phyloP scores from a whole-genome alignment of 257 asterid genomes.

The Pogostemon cablin region DNA sequence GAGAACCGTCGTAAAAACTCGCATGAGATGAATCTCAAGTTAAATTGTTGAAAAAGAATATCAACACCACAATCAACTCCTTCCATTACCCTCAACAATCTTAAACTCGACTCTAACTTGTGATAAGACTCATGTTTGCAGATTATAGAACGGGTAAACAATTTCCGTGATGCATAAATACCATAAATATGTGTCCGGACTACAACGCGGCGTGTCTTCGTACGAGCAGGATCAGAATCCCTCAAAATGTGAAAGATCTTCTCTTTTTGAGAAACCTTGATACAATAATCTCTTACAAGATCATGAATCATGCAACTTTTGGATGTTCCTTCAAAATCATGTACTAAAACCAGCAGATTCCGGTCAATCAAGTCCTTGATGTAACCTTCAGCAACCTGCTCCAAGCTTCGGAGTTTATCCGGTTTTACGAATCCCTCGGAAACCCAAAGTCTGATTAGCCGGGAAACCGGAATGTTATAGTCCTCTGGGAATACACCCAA shows the following conservation, averaged over 20 bases:
- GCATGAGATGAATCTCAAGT: neutral
- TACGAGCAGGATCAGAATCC: too few species aligned
- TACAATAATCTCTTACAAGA: conserved; percentile 1
- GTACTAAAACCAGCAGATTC: conserved; percentile 2
- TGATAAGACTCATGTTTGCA: neutral
- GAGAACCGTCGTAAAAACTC: neutral
- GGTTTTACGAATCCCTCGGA: conserved; percentile 17
- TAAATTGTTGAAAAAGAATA: neutral
- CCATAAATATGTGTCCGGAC: too few species aligned
- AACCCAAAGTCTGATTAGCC: conserved; percentile 16
- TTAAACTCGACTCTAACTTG: neutral
- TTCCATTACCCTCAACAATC: conserved; percentile 16
- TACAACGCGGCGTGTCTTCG: too few species aligned
- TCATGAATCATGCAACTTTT: conserved; percentile 6
- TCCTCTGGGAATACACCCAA: neutral
- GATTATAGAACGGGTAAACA: neutral
- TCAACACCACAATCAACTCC: neutral
- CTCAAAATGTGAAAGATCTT: neutral
- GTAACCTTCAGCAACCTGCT: conserved; percentile 6
- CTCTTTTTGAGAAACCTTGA: neutral
- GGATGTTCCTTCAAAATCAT: neutral
- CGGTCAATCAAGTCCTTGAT: conserved; percentile 16
- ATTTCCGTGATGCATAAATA: too few species aligned
- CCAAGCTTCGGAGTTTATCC: conserved; percentile 5
- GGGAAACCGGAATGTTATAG: neutral